Evolutionary conservation across 441 rosid genomes (phyloP).

Genomic region (Pelargonium fulgidum): DNA sequence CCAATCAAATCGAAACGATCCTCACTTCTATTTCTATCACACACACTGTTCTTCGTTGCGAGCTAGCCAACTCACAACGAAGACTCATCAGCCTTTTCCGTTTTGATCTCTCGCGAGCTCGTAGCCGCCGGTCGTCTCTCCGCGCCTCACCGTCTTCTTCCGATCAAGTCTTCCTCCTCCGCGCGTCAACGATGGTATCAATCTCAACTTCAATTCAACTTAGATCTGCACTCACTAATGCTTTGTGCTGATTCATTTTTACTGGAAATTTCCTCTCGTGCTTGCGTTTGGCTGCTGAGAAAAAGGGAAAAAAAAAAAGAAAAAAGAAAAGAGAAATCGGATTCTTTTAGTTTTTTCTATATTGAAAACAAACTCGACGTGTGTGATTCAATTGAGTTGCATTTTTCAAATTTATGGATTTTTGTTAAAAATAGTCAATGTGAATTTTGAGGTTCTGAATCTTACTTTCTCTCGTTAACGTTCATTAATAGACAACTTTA

Average conservation of each 20-base stretch:
- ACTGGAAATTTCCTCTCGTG: background rate
- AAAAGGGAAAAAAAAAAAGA: no score
- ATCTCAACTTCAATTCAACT: slow-evolving; percentile 1
- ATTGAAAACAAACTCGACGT: background rate
- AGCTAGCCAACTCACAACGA: background rate
- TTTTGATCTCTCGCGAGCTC: background rate
- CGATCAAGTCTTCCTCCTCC: slow-evolving; percentile 2
- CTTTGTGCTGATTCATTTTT: background rate
- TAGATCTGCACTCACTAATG: background rate
- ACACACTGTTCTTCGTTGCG: slow-evolving; percentile 3
- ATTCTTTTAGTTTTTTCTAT: background rate
- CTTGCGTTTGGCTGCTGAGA: slow-evolving; percentile 7
- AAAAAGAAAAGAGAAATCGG: background rate
- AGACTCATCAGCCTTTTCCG: slow-evolving; percentile 1
- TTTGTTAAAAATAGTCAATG: no score
- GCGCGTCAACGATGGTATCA: background rate
- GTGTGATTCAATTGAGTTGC: slow-evolving; percentile 11
- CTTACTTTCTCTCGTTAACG: no score
- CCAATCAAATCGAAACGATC: slow-evolving; percentile 7
- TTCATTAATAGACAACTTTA: background rate
- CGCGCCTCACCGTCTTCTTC: background rate
- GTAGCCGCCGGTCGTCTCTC: no score
- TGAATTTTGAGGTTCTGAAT: no score
- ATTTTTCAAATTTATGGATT: slow-evolving; percentile 4
- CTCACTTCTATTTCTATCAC: background rate